Evolutionary conservation across 306 rosid genomes (phyloP), one percentile per base, ranked within the genome.

Genomic region (Glycyrrhiza uralensis): DNA sequence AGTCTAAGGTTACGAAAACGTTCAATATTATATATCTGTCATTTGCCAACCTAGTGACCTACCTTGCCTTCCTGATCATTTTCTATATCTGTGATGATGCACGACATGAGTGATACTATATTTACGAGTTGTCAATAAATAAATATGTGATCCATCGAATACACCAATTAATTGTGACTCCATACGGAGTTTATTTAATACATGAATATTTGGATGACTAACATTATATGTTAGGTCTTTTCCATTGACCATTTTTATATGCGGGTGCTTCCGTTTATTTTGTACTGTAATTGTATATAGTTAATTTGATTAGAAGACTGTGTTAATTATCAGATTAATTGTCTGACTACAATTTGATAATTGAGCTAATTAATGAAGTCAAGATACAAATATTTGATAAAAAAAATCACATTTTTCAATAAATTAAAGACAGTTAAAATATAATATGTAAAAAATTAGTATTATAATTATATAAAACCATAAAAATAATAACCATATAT

Each of bases 1-100:
- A 64, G 22, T 51, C 33, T 8, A 57, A 14, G 55, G 59, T 23
- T 20, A 38, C 13, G 7, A 76, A n/a, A n/a, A 55, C 18, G 7
- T 76, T 57, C 50, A 67, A 63, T 33, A 42, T 32, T 67, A 33
- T 51, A 44, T 55, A 45, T 44, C 41, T 67, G 41, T 59, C 75
- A 57, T 54, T 60, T 49, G 38, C 76, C 49, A 69, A 76, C 78
- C n/a, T n/a, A n/a, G n/a, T n/a, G n/a, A n/a, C n/a, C 71, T 63
- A 22, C 18, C 4, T 51, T 51, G 1, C 62, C 58, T 74, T 47
- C 11, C 49, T 76, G n/a, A n/a, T n/a, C 67, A 24, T 69, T 71
- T 81, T 36, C 23, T 50, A 42, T 65, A 50, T 54, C 18, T 65
- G 1, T 14, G 36, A 23, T 58, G 78, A 76, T 55, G 81, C 33